These are phyloP conservation scores for Vigna hirtella DNA, from an alignment of 306 rosid genomes.

Conservation along the genomic window DNA sequence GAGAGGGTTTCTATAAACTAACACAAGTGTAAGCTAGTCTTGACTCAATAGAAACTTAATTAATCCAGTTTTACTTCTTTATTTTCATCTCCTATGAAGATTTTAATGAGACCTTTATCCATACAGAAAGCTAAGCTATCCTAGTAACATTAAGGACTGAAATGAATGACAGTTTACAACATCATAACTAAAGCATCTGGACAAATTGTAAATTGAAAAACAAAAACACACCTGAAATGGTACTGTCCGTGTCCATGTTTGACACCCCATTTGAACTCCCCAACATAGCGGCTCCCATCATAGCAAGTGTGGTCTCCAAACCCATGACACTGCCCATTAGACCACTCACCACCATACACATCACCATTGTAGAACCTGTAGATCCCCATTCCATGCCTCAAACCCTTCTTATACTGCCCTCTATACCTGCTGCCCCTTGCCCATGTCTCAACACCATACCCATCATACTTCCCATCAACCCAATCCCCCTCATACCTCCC, in stretches of 20 bases:
- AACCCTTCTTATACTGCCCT: conserved; percentile 81
- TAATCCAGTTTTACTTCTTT: no score
- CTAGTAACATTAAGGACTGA: no score
- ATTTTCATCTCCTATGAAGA: no score
- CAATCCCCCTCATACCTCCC: conserved; percentile 97
- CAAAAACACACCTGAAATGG: conserved; percentile 75
- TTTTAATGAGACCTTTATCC: no score
- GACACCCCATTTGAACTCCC: conserved; percentile 93
- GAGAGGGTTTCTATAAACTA: no score
- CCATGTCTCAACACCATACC: conserved; percentile 97
- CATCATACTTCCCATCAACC: conserved; percentile 89
- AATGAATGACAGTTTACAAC: no score
- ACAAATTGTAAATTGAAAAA: no score
- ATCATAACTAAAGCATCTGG: no score
- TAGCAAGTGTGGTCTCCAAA: conserved; percentile 82
- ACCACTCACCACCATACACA: conserved; percentile 89
- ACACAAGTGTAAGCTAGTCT: no score
- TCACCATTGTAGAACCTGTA: conserved; percentile 84
- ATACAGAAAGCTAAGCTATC: no score
- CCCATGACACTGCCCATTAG: conserved; percentile 95
- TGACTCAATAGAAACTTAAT: no score
- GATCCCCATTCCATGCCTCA: conserved; percentile 89
- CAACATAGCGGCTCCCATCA: conserved; percentile 86
- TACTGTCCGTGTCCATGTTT: conserved; percentile 93
- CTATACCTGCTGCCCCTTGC: conserved; percentile 88